Evolutionary conservation across 108 stramenopile species (phyloP).

Genomic region (Conticribra guillardii): DNA sequence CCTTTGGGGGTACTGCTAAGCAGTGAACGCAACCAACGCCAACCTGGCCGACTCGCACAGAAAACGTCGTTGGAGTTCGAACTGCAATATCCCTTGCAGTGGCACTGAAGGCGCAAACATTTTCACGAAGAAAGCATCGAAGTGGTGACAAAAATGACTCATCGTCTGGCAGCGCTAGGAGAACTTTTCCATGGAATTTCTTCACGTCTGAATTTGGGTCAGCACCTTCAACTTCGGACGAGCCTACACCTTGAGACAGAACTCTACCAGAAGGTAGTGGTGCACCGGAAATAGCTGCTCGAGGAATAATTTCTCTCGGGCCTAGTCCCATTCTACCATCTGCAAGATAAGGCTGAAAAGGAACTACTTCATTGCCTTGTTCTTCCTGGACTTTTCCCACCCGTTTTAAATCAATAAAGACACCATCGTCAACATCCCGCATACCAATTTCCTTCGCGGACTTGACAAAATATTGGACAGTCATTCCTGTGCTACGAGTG

Average conservation of each 20-base stretch:
- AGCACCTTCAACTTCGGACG: neutral
- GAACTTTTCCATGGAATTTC: constrained; percentile 63
- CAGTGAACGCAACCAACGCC: constrained; percentile 72
- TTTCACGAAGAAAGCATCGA: constrained; percentile 85
- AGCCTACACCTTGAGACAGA: neutral
- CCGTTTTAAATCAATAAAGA: constrained; percentile 55
- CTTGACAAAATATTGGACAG: constrained; percentile 89
- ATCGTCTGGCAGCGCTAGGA: constrained; percentile 72
- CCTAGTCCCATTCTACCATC: neutral
- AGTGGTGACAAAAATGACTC: constrained; percentile 74
- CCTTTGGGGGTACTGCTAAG: constrained; percentile 67
- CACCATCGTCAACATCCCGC: constrained; percentile 72
- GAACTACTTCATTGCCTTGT: neutral
- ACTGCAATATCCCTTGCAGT: constrained; percentile 87
- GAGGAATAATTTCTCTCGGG: neutral
- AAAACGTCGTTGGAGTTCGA: constrained; percentile 86
- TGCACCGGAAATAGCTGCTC: neutral
- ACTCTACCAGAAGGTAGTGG: neutral
- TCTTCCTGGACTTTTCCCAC: constrained; percentile 23
- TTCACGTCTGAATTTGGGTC: constrained; percentile 5
- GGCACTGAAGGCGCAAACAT: constrained; percentile 87
- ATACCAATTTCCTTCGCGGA: constrained; percentile 80
- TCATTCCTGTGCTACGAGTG: constrained; percentile 87
- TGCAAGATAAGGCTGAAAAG: neutral
- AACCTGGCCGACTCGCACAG: constrained; percentile 54